Conservation (phyloP, 768 basidiomycete species). For the Trametes cingulata region DNA sequence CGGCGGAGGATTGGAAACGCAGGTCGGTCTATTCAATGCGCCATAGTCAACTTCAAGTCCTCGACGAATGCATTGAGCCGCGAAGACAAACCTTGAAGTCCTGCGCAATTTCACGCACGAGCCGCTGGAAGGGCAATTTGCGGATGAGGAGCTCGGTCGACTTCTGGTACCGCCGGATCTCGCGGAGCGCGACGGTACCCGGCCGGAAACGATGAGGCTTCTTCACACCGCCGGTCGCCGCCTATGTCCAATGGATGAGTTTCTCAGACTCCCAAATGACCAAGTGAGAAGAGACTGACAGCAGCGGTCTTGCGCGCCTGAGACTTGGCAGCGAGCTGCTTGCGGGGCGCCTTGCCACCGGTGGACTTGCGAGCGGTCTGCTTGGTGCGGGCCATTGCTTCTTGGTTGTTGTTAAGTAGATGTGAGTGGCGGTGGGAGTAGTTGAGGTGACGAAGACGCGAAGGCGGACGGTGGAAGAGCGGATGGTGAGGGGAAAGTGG, state of each 20-base stretch:
- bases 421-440: neutral
- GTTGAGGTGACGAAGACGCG: neutral
- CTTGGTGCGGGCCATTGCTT: conserved; percentile 74
- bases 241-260: conserved; percentile 12
- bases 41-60: neutral
- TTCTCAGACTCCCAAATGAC: neutral
- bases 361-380: conserved; percentile 89
- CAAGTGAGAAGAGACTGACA: conserved; percentile 3
- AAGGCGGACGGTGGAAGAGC: neutral
- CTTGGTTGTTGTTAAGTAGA: neutral
- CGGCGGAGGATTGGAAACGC: conserved; percentile 66
- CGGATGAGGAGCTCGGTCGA: conserved; percentile 42
- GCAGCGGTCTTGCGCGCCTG: conserved; percentile 61
- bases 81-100: conserved; percentile 62
- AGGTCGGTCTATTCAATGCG: conserved; percentile 25
- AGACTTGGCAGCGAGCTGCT: conserved; percentile 70
- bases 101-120: conserved; percentile 65
- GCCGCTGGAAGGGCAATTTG: conserved; percentile 65
- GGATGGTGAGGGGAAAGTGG: neutral
- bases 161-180: conserved; percentile 43
- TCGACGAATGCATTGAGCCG: no score
- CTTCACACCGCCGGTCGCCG: conserved; percentile 66
- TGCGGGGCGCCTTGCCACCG: conserved; percentile 74
- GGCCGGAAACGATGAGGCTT: conserved; percentile 48
- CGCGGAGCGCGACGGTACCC: conserved; percentile 40